A percentile compares a stretch with the other conserved stretches of the same genome.
Conservation (phyloP, 2,329 filamentous ascomycete species). For the Aspergillus sp. region DNA sequence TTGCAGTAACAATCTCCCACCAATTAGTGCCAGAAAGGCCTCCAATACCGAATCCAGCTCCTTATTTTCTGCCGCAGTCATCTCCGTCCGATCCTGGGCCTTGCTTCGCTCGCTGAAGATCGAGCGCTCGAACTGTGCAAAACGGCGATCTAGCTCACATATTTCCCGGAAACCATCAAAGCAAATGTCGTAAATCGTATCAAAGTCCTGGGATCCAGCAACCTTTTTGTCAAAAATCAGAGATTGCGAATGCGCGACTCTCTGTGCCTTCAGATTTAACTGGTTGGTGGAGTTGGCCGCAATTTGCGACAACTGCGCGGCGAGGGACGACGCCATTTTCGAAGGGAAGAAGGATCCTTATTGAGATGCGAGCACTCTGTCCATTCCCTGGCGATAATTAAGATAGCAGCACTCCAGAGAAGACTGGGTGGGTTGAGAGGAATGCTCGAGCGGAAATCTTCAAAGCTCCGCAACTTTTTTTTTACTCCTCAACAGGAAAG, state of each 20-base stretch:
- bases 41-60: slow-evolving; percentile 77
- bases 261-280: slow-evolving; percentile 90
- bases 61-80: slow-evolving; percentile 78
- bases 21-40: slow-evolving; percentile 77
- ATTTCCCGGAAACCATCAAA: slow-evolving; percentile 87
- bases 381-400: slow-evolving; percentile 21
- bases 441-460: slow-evolving; percentile 16
- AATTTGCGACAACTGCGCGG: slow-evolving; percentile 91
- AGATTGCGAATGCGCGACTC: slow-evolving; percentile 87
- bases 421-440: slow-evolving; percentile 10
- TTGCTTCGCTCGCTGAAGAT: slow-evolving; percentile 95
- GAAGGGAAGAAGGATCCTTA: slow-evolving; percentile 13
- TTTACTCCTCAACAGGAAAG: slow-evolving; percentile 20
- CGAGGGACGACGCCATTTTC: slow-evolving; percentile 79
- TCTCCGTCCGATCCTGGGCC: slow-evolving; percentile 79
- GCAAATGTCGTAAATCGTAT: slow-evolving; percentile 83
- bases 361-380: slow-evolving; percentile 13
- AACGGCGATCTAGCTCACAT: slow-evolving; percentile 80
- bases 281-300: slow-evolving; percentile 86
- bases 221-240: slow-evolving; percentile 86
- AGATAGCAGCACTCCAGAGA: neutral
- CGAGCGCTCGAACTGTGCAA: slow-evolving; percentile 69
- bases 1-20: slow-evolving; percentile 74
- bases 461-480: slow-evolving; percentile 34
- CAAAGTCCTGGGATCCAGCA: slow-evolving; percentile 85